Conservation (phyloP, 768 basidiomycete species). For the Boletus speciosus region DNA sequence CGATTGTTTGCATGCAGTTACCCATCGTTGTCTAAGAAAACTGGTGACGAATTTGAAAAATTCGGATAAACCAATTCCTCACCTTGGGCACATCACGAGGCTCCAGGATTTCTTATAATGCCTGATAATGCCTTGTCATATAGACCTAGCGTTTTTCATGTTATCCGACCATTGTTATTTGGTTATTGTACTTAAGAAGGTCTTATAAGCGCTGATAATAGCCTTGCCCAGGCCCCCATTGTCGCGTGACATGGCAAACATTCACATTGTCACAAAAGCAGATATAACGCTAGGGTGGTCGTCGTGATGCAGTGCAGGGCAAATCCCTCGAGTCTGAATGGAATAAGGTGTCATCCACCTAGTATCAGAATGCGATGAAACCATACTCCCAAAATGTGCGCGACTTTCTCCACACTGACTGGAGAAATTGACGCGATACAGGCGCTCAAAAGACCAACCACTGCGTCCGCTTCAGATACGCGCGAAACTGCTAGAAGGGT, state of each 20-base stretch:
- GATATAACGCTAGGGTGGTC: no score
- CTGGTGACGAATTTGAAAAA: neutral
- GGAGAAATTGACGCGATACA: conserved; percentile 2
- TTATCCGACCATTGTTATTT: no score
- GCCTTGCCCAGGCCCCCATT: no score
- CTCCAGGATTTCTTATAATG: no score
- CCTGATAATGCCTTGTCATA: no score
- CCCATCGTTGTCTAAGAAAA: conserved; percentile 1
- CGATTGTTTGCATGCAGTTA: conserved; percentile 6
- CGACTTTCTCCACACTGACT: neutral
- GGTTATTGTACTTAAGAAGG: no score
- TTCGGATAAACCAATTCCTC: neutral
- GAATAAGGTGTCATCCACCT: neutral
- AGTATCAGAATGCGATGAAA: neutral
- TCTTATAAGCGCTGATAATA: no score
- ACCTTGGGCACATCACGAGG: neutral
- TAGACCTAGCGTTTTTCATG: no score
- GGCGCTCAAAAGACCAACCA: neutral
- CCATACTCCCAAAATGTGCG: neutral
- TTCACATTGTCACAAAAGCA: no score
- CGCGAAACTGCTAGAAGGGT: neutral
- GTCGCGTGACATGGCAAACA: no score
- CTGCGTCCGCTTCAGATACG: conserved; percentile 2
- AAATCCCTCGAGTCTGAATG: neutral
- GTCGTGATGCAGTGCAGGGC: neutral